Percentiles rank a stretch among this genome's conserved stretches.
These are phyloP conservation scores for Lathyrus sativus DNA, from an alignment of 306 rosid genomes.

Conservation along the genomic window DNA sequence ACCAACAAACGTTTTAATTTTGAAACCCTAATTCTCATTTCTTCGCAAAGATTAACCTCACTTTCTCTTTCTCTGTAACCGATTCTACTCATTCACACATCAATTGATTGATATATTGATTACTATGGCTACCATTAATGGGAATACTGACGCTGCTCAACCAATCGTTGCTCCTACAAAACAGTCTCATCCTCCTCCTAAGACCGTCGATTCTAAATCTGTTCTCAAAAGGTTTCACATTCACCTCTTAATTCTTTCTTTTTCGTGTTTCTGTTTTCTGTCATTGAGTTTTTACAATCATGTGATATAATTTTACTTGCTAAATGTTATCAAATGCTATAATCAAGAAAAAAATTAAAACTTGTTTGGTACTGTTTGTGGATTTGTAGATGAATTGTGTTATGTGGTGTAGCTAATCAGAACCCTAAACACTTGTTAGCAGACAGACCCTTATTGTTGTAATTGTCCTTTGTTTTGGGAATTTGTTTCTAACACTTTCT, in stretches of 20 bases:
- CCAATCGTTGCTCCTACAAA: constrained; percentile 47
- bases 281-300: background rate
- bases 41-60: background rate
- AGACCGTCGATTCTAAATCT: constrained; percentile 76
- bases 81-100: too few species aligned
- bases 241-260: background rate
- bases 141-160: constrained; percentile 50
- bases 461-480: background rate
- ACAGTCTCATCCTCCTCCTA: constrained; percentile 55
- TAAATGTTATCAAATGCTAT: too few species aligned
- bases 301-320: background rate
- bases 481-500: constrained; percentile 36
- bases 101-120: background rate
- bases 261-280: background rate
- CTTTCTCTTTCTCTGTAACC: background rate
- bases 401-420: background rate
- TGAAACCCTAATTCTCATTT: background rate
- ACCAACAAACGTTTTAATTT: constrained; percentile 8
- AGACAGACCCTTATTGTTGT: background rate
- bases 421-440: background rate
- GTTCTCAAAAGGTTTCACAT: constrained; percentile 71
- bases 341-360: too few species aligned
- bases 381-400: background rate
- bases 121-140: constrained; percentile 62
- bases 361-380: too few species aligned